Evolutionary conservation across 2,329 filamentous ascomycete genomes (phyloP).

Genomic region (Fusarium nodosum): DNA sequence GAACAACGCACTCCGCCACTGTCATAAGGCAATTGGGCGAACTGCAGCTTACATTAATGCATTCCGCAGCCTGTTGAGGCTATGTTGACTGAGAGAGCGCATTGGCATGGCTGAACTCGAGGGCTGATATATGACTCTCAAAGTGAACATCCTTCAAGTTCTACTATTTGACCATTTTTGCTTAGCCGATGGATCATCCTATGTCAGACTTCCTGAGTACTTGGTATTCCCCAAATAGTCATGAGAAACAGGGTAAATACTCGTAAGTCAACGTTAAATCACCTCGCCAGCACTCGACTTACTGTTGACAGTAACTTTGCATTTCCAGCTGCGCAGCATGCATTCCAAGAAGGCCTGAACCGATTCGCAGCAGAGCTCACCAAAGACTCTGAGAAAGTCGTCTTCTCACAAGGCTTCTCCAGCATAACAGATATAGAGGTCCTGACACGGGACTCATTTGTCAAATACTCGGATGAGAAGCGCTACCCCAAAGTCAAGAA

Average conservation of each 20-base stretch:
- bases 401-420: not conserved
- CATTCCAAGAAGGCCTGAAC: not conserved
- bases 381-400: not conserved
- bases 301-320: not conserved
- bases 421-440: not conserved
- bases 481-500: not conserved
- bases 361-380: not conserved
- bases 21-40: not conserved
- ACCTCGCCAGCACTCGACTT: not conserved
- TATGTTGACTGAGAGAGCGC: not conserved
- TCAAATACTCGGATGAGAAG: not conserved
- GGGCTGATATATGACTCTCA: too few relatives aligned
- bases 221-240: not conserved
- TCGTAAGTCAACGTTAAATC: not conserved
- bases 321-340: not conserved
- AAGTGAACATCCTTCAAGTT: not conserved
- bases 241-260: not conserved
- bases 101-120: not conserved
- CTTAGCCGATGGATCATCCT: not conserved
- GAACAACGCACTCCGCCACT: not conserved
- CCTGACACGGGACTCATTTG: not conserved
- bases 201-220: not conserved
- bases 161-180: rapidly evolving
- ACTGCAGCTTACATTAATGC: not conserved
- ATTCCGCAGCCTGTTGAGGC: not conserved